Base-by-base conservation (phyloP, 768 basidiomycete genomes). In the Russula emetica region DNA sequence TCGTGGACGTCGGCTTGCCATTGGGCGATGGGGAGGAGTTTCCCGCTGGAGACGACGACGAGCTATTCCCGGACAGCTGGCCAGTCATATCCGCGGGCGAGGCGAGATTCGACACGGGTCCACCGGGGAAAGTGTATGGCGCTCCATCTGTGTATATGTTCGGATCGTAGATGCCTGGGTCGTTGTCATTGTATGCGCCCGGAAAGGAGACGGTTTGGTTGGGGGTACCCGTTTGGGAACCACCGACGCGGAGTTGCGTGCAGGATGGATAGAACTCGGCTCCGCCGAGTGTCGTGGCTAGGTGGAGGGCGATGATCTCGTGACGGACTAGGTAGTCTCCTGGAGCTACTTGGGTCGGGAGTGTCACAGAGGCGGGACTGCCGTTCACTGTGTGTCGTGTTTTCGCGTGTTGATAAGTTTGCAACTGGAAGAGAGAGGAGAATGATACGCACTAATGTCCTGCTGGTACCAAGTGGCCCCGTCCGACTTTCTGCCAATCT, bases 231-330 rank as follows among this genome's bases (percentile, higher is more conserved):
- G 78, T 79, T 50, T 79, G 79, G 56, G 75, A 79, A 14, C 89
- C 88, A 2, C 78, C 74, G 42, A 92, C 72, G 45, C 71, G 74
- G 62, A 77, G 20, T 72, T 83, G 82, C 3, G 81, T 78, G 72
- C 90, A 93, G 28, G 83, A 82, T 0, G 87, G 85, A 72, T 93
- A 92, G 74, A 91, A 92, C 74, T 93, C 90, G 1, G 88, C 90
- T 22, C 87, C 87, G 6, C 85, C 84, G 18, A 70, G 11, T 2
- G 70, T 67, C n/a, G 71, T 78, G 7, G 80, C 89, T 52, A 85
- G 79, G 70, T 92, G 90, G 16, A 92, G 82, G 11, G 86, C 85
- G 72, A 92, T 85, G 73, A 92, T 86, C 72, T 92, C 90, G 72
- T 90, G 85, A 1, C 89, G 86, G 70, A 91, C 72, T 63, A 92